Conservation (phyloP, 2,329 filamentous ascomycete genomes). For the Pestalotiopsis sp. region DNA sequence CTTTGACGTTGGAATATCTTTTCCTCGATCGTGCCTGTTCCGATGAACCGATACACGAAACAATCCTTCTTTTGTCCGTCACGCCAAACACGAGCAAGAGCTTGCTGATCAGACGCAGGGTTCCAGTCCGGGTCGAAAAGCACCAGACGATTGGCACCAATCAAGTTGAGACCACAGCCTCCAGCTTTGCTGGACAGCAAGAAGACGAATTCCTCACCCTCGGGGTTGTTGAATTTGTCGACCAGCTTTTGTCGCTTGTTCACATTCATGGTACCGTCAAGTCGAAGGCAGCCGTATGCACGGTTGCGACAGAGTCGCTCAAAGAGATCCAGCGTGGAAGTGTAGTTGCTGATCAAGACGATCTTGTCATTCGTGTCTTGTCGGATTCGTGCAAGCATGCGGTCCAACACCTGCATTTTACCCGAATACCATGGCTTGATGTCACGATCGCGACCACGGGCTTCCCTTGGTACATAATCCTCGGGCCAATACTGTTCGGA, state of each 20-base stretch:
- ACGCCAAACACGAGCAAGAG: slow-evolving; percentile 95
- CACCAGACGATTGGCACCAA: slow-evolving; percentile 79
- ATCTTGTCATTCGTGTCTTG: slow-evolving; percentile 99
- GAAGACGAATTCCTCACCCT: slow-evolving; percentile 90
- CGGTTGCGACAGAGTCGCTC: slow-evolving; percentile 86
- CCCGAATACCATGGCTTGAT: slow-evolving; percentile 95
- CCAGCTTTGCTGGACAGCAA: slow-evolving; percentile 96
- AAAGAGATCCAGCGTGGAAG: slow-evolving; percentile 92
- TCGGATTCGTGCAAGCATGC: slow-evolving; percentile 94
- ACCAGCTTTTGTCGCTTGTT: slow-evolving; percentile 97
- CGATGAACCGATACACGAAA: slow-evolving; percentile 99
- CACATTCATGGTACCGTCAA: slow-evolving; percentile 97
- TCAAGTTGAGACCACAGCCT: slow-evolving; percentile 86
- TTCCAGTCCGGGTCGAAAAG: slow-evolving; percentile 99
- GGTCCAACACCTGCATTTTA: slow-evolving; percentile 97
- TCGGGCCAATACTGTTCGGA: slow-evolving; percentile 81
- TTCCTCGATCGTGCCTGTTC: slow-evolving; percentile 96
- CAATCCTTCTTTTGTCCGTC: slow-evolving; percentile 99
- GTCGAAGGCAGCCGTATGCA: slow-evolving; percentile 81
- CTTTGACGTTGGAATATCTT: slow-evolving; percentile 99
- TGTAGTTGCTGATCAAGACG: slow-evolving; percentile 98
- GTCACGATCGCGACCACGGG: slow-evolving; percentile 86
- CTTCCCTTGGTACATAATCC: slow-evolving; percentile 86
- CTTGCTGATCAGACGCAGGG: slow-evolving; percentile 95
- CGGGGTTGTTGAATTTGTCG: slow-evolving; percentile 94